Conservation (phyloP, 306 rosid species). For the Macrotyloma uniflorum region DNA sequence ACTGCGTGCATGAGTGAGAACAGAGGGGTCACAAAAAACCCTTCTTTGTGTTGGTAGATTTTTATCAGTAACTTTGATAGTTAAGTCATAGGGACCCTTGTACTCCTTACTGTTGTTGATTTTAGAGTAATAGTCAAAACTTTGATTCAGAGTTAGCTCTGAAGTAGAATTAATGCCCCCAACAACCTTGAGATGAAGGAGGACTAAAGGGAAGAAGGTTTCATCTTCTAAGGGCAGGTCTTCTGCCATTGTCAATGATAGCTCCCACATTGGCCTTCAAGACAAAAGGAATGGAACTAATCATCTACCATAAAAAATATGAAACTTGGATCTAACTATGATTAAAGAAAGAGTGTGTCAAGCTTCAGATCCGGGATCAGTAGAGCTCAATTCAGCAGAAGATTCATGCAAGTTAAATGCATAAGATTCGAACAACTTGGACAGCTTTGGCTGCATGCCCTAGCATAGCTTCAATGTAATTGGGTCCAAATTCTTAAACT, state of each 20-base stretch:
- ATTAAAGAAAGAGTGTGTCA: constrained; percentile 51
- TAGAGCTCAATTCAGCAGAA: constrained; percentile 65
- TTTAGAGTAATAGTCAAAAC: constrained; percentile 39
- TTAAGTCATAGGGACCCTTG: constrained; percentile 48
- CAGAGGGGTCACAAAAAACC: constrained; percentile 53
- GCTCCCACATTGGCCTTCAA: constrained; percentile 55
- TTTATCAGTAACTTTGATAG: constrained; percentile 43
- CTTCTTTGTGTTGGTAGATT: constrained; percentile 39
- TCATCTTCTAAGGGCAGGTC: too few relatives aligned
- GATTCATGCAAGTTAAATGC: constrained; percentile 61
- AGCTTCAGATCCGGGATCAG: constrained; percentile 80
- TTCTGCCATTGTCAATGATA: too few relatives aligned
- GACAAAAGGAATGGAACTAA: constrained; percentile 61
- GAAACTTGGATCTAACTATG: constrained; percentile 57
- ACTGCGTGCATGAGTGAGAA: constrained; percentile 33
- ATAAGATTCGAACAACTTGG: constrained; percentile 64
- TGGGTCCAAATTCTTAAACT: constrained; percentile 65
- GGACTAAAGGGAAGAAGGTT: too few relatives aligned
- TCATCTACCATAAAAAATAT: constrained; percentile 71
- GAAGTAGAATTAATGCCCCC: constrained; percentile 48
- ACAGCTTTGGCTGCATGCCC: constrained; percentile 72
- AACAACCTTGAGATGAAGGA: constrained; percentile 43
- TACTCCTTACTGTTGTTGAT: constrained; percentile 34
- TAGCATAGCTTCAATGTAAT: constrained; percentile 54
- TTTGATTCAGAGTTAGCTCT: constrained; percentile 33